Conservation (phyloP, 371 early-diverging fungal species). For the Blyttiomyces sp. region DNA sequence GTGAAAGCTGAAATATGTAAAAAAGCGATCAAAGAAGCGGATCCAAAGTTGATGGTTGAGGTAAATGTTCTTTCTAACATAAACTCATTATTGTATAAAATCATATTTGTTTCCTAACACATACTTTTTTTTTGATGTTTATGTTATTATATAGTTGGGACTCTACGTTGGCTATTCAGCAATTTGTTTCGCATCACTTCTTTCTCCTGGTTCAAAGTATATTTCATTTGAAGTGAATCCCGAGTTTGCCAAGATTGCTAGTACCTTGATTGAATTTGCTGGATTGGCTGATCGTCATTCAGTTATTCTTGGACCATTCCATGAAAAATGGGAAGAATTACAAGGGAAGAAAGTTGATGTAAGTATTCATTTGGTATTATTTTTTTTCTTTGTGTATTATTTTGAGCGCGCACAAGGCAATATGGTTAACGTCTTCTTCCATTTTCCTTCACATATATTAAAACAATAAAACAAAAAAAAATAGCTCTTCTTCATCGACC, state of each 20-base stretch:
- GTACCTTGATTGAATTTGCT: slow-evolving; percentile 14
- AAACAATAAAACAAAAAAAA: too few relatives aligned
- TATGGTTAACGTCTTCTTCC: too few relatives aligned
- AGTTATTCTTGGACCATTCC: slow-evolving; percentile 19
- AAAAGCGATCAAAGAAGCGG: slow-evolving; percentile 3
- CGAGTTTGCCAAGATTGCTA: slow-evolving; percentile 10
- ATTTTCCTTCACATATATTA: too few relatives aligned
- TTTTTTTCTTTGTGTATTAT: too few relatives aligned
- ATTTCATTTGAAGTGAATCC: slow-evolving; percentile 19
- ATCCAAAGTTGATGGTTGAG: slow-evolving; percentile 19
- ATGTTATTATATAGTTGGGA: neutral
- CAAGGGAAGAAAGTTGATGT: too few relatives aligned
- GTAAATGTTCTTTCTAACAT: slow-evolving; percentile 1
- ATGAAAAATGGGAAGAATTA: too few relatives aligned
- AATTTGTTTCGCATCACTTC: slow-evolving; percentile 11
- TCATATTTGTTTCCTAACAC: slow-evolving; percentile 4
- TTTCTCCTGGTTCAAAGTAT: slow-evolving; percentile 15
- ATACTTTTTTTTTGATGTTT: neutral
- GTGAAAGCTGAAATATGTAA: slow-evolving; percentile 21
- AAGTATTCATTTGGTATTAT: too few relatives aligned
- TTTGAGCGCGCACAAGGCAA: too few relatives aligned
- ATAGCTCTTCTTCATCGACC: slow-evolving; percentile 33
- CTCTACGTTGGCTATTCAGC: slow-evolving; percentile 24
- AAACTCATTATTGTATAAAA: too few relatives aligned
- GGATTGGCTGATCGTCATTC: slow-evolving; percentile 15